A percentile compares a stretch with the other conserved stretches of the same genome.
phyloP scores from a whole-genome alignment of 2,329 filamentous ascomycete species.

The Pleomassaria siparia region DNA sequence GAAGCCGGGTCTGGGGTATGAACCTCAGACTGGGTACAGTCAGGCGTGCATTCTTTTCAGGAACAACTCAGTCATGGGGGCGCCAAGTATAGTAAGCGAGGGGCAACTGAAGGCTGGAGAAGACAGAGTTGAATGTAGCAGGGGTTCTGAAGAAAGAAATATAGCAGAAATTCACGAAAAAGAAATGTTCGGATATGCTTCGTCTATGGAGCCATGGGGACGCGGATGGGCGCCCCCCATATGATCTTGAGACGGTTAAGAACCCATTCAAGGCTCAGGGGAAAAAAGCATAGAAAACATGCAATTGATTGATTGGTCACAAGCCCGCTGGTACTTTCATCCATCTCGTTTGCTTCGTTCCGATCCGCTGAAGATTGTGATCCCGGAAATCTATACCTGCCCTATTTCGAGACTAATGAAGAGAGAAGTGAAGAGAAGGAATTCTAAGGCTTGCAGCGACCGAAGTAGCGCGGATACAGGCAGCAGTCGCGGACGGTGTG shows the following conservation, averaged over 20 bases:
- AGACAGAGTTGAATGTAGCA: neutral
- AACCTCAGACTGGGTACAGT: too few relatives aligned
- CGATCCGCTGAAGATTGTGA: neutral
- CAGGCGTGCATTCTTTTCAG: too few relatives aligned
- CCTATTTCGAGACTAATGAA: neutral
- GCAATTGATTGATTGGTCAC: conserved; percentile 1
- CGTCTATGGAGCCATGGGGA: conserved; percentile 1
- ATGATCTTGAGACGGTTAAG: too few relatives aligned
- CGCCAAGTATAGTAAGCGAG: too few relatives aligned
- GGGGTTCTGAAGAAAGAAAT: neutral
- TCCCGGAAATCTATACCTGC: neutral
- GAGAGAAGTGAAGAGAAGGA: neutral
- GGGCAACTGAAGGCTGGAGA: too few relatives aligned
- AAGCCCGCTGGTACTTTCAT: too few relatives aligned
- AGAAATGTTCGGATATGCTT: conserved; percentile 13
- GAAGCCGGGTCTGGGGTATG: too few relatives aligned
- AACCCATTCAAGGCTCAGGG: too few relatives aligned
- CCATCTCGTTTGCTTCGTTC: neutral
- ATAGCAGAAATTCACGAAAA: neutral
- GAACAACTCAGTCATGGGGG: too few relatives aligned
- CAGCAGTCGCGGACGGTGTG: conserved; percentile 69
- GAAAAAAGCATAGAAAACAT: neutral
- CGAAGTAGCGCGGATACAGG: conserved; percentile 80
- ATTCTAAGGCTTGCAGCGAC: conserved; percentile 71
- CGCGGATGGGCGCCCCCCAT: too few relatives aligned